Percentiles rank a stretch among this genome's conserved stretches.
Conservation (phyloP, 225 moss, liverwort and hornwort species). For the Marchantia polymorpha region DNA sequence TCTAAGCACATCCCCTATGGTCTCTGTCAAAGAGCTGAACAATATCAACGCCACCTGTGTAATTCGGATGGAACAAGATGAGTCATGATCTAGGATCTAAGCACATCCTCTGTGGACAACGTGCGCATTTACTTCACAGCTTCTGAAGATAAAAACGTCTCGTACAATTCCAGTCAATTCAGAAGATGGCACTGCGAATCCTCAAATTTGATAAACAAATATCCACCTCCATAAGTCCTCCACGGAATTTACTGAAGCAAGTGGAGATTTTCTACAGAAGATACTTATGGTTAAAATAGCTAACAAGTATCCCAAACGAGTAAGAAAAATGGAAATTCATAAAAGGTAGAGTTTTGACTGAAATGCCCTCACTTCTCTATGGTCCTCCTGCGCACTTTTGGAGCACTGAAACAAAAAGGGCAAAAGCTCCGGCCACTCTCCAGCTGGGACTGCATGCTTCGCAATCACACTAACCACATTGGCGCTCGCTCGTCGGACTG, state of each 20-base stretch:
- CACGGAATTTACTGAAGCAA: too few species aligned
- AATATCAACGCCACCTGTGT: constrained; percentile 90
- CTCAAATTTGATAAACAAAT: too few species aligned
- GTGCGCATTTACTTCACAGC: not conserved
- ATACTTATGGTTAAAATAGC: not conserved
- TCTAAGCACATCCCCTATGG: constrained; percentile 90
- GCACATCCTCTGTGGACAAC: too few species aligned
- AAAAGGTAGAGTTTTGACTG: not conserved
- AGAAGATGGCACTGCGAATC: too few species aligned
- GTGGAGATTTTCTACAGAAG: too few species aligned
- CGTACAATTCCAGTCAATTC: too few species aligned
- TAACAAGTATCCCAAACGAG: not conserved
- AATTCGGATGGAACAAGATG: not conserved
- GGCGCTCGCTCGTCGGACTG: constrained; percentile 85
- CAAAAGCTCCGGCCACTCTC: constrained; percentile 96
- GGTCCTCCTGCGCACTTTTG: constrained; percentile 93
- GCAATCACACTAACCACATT: constrained; percentile 97
- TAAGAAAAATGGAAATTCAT: not conserved
- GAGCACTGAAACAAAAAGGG: constrained; percentile 96
- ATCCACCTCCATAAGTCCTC: too few species aligned
- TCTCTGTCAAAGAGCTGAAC: constrained; percentile 96
- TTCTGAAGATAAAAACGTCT: too few species aligned
- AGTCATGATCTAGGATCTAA: not conserved
- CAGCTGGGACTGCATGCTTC: constrained; percentile 92
- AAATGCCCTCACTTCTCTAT: constrained; percentile 76